These are phyloP conservation scores for Paramecium pentaurelia DNA, from an alignment of 73 alveolate genomes.

Conservation along the genomic window DNA sequence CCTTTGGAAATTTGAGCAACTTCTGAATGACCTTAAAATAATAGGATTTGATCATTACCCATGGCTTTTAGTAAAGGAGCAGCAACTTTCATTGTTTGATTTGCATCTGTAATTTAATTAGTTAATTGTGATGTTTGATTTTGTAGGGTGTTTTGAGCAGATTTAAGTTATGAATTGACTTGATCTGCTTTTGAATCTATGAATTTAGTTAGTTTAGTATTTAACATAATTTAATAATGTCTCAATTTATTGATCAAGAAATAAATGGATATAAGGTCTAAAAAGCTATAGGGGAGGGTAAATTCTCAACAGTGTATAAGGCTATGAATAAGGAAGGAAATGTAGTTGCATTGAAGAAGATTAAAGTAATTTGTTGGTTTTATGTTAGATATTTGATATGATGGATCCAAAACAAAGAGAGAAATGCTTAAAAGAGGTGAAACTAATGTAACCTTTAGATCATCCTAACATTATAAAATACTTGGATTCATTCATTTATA, in stretches of 20 bases:
- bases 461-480: constrained; percentile 93
- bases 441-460: constrained; percentile 77
- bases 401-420: constrained; percentile 92
- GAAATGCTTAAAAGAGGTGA: constrained; percentile 95
- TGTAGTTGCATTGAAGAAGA: constrained; percentile 87
- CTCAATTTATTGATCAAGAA: constrained; percentile 50
- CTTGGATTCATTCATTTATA: constrained; percentile 90
- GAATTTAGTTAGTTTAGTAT: not conserved
- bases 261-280: constrained; percentile 57
- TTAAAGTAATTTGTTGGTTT: constrained; percentile 66
- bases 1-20: not conserved
- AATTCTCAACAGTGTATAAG: constrained; percentile 94
- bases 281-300: constrained; percentile 92
- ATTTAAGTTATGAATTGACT: not conserved
- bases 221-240: not conserved
- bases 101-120: not conserved
- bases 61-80: not conserved
- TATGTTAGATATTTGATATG: constrained; percentile 90
- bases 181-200: constrained; percentile 15
- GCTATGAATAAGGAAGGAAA: constrained; percentile 81
- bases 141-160: not conserved
- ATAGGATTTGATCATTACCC: not conserved
- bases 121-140: not conserved
- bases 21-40: not conserved
- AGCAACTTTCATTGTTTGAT: constrained; percentile 27